These are phyloP conservation scores for Rhododendron williamsianum DNA, from an alignment of 148 eudicot genomes.

Conservation along the genomic window DNA sequence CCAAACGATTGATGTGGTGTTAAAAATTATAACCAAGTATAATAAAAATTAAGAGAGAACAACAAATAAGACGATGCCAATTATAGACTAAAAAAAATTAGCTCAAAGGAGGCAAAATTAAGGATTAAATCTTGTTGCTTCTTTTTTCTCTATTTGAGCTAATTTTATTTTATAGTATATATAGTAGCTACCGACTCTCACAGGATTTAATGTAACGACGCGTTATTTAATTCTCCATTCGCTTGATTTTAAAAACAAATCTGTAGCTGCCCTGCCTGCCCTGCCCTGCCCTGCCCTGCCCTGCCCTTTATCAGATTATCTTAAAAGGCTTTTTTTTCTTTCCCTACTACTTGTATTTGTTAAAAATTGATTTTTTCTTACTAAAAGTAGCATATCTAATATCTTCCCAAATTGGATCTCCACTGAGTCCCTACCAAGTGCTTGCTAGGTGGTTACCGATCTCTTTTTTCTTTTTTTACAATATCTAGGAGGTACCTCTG, in stretches of 20 bases:
- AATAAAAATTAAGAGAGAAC: no score
- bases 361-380: neutral
- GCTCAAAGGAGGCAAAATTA: no score
- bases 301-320: neutral
- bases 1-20: no score
- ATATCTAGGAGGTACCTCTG: no score
- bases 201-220: neutral
- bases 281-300: neutral
- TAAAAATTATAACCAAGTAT: no score
- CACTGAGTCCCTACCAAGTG: neutral
- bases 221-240: neutral
- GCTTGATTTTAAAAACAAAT: neutral
- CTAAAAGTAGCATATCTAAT: constrained; percentile 6
- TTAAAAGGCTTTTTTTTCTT: neutral
- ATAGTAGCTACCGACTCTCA: neutral
- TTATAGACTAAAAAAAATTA: no score
- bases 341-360: neutral
- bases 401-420: neutral
- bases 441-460: neutral
- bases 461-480: neutral
- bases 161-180: neutral
- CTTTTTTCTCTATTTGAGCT: neutral
- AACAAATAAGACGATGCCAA: no score
- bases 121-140: no score
- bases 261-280: neutral